Conservation (phyloP, 1,139 yeast genomes). For the Pichia kudriavzevii region DNA sequence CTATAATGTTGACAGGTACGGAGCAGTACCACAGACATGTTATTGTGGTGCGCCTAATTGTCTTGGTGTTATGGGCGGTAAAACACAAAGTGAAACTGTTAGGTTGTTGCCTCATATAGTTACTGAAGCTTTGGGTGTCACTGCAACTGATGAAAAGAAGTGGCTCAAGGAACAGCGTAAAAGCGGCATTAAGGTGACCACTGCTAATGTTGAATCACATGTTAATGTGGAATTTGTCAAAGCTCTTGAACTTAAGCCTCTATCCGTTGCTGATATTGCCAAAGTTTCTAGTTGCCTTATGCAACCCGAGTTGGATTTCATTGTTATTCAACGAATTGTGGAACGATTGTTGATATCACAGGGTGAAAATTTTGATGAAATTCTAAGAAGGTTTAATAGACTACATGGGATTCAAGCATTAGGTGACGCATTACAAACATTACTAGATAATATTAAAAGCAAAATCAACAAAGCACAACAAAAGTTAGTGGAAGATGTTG, state of each 20-base stretch:
- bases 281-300: slow-evolving; percentile 76
- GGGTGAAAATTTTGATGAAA: slow-evolving; percentile 45
- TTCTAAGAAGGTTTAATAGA: slow-evolving; percentile 56
- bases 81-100: slow-evolving; percentile 90
- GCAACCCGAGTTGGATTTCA: slow-evolving; percentile 61
- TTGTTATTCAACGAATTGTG: slow-evolving; percentile 58
- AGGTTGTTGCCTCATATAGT: slow-evolving; percentile 73
- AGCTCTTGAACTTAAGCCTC: slow-evolving; percentile 46
- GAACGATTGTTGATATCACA: slow-evolving; percentile 44
- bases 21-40: slow-evolving; percentile 90
- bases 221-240: slow-evolving; percentile 62
- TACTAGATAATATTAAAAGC: slow-evolving; percentile 24
- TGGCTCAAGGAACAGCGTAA: slow-evolving; percentile 59
- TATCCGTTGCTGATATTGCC: slow-evolving; percentile 57
- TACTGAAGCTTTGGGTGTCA: slow-evolving; percentile 81
- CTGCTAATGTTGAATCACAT: slow-evolving; percentile 47
- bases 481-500: slow-evolving; percentile 29
- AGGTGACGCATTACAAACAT: slow-evolving; percentile 47
- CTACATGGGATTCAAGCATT: slow-evolving; percentile 86
- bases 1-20: slow-evolving; percentile 93
- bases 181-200: slow-evolving; percentile 37
- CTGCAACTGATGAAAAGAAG: slow-evolving; percentile 51
- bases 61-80: slow-evolving; percentile 90
- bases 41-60: slow-evolving; percentile 92
- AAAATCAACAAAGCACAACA: too few species aligned